Evolutionary conservation across 2,329 filamentous ascomycete genomes (phyloP).

Genomic region (Corinectria fuckeliana): DNA sequence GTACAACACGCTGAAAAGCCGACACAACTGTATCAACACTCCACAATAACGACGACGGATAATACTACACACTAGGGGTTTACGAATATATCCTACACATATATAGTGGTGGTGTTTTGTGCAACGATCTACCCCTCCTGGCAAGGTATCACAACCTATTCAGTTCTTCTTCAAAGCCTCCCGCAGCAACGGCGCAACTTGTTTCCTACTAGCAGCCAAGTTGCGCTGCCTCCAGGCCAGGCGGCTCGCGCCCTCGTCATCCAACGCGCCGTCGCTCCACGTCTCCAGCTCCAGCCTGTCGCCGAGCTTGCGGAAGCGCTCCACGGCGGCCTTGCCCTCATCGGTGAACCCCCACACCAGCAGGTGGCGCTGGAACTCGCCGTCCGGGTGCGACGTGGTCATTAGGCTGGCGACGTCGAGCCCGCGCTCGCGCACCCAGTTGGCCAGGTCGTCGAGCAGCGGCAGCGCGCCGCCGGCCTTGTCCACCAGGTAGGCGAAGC

Average conservation of each 20-base stretch:
- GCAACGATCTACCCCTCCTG: neutral
- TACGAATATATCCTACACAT: neutral
- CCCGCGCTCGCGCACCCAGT: constrained; percentile 61
- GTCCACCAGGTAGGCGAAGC: constrained; percentile 64
- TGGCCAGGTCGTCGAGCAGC: constrained; percentile 56
- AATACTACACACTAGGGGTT: neutral
- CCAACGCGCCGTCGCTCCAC: constrained; percentile 58
- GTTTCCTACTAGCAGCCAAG: constrained; percentile 68
- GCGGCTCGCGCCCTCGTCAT: constrained; percentile 56
- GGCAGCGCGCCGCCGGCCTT: constrained; percentile 55
- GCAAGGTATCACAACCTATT: neutral
- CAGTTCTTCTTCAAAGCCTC: constrained; percentile 54
- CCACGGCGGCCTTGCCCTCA: constrained; percentile 55
- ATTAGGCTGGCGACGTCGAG: constrained; percentile 72
- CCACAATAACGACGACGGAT: neutral
- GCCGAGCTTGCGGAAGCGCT: constrained; percentile 58
- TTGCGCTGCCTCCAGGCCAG: constrained; percentile 72
- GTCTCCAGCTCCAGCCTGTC: constrained; percentile 61
- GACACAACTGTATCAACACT: constrained; percentile 18
- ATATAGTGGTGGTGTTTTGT: neutral
- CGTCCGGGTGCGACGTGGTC: constrained; percentile 66
- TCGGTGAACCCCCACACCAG: constrained; percentile 68
- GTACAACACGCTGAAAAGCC: constrained; percentile 13
- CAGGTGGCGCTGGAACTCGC: constrained; percentile 69
- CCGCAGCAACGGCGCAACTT: constrained; percentile 71